These are phyloP conservation scores for Aspergillus sp. DNA, from an alignment of 2,329 filamentous ascomycete genomes.

Conservation along the genomic window DNA sequence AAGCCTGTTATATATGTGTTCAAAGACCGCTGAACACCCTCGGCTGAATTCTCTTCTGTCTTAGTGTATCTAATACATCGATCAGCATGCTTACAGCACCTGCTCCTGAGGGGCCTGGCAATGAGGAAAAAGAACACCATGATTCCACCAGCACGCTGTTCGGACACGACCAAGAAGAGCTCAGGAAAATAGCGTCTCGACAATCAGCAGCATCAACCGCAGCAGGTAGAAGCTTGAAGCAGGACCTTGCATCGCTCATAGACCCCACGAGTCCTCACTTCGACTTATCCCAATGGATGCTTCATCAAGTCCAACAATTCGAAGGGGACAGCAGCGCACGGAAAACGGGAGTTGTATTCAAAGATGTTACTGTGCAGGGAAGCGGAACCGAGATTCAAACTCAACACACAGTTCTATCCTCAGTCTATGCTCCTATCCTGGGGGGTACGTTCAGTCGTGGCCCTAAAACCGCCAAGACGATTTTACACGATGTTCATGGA, in stretches of 20 bases:
- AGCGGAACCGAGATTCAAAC: conserved; percentile 67
- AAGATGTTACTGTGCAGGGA: conserved; percentile 66
- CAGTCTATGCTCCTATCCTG: conserved; percentile 59
- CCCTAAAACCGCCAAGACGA: conserved; percentile 53
- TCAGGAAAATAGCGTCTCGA: background rate
- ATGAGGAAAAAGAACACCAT: background rate
- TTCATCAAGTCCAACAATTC: conserved; percentile 52
- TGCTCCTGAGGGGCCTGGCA: background rate
- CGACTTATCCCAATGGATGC: conserved; percentile 56
- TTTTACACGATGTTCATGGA: conserved; percentile 57
- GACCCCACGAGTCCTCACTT: conserved; percentile 56
- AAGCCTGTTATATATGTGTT: too few species aligned
- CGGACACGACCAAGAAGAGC: background rate
- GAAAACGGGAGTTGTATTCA: conserved; percentile 64
- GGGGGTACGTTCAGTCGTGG: conserved; percentile 50
- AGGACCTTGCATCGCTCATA: conserved; percentile 36
- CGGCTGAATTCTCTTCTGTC: too few species aligned
- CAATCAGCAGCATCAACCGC: background rate
- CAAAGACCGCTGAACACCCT: too few species aligned
- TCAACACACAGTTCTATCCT: conserved; percentile 66
- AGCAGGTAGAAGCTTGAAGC: background rate
- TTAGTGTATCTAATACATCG: too few species aligned
- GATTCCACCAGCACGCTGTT: background rate
- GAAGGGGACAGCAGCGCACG: conserved; percentile 56
- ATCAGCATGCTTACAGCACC: too few species aligned